Conservation (phyloP, 1,284 basidiomycete species). For the Stygiomarasmius scandens region DNA sequence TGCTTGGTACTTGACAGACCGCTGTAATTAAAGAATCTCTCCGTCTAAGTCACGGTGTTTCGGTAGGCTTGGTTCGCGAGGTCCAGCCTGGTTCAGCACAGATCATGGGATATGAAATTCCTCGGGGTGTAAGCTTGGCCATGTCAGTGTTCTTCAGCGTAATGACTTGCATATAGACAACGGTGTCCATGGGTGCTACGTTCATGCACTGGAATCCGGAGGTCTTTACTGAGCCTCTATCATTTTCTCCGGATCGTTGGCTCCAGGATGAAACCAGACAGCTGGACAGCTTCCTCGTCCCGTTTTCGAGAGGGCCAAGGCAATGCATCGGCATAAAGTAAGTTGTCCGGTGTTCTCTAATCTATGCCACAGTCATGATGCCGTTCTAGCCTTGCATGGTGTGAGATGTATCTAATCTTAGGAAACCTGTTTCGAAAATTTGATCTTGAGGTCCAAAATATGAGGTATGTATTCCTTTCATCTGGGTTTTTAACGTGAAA, state of each 20-base stretch:
- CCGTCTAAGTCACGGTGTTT: conserved; percentile 19
- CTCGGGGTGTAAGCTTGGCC: conserved; percentile 5
- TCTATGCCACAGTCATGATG: not conserved
- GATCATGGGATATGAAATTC: conserved; percentile 8
- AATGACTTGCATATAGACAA: conserved; percentile 23
- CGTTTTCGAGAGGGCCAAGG: conserved; percentile 21
- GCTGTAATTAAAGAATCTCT: conserved; percentile 28
- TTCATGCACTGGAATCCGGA: conserved; percentile 24
- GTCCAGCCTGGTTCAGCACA: conserved; percentile 13
- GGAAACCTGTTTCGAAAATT: conserved; percentile 6
- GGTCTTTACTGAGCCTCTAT: conserved; percentile 26
- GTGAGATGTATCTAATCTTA: conserved; percentile 10
- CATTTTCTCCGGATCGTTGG: conserved; percentile 35
- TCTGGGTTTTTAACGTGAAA: not conserved
- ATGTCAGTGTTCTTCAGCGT: too few relatives aligned
- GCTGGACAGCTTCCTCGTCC: conserved; percentile 17
- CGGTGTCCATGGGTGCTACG: conserved; percentile 23
- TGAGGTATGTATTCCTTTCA: not conserved
- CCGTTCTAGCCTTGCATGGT: conserved; percentile 15
- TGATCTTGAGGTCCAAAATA: not conserved
- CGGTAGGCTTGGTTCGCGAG: conserved; percentile 23
- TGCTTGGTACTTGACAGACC: too few relatives aligned
- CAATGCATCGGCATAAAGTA: conserved; percentile 25
- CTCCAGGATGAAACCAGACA: conserved; percentile 14
- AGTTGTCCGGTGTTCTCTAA: too few relatives aligned